Evolutionary conservation across 305 asterid species (phyloP).

Genomic region (Fraxinus sp.): DNA sequence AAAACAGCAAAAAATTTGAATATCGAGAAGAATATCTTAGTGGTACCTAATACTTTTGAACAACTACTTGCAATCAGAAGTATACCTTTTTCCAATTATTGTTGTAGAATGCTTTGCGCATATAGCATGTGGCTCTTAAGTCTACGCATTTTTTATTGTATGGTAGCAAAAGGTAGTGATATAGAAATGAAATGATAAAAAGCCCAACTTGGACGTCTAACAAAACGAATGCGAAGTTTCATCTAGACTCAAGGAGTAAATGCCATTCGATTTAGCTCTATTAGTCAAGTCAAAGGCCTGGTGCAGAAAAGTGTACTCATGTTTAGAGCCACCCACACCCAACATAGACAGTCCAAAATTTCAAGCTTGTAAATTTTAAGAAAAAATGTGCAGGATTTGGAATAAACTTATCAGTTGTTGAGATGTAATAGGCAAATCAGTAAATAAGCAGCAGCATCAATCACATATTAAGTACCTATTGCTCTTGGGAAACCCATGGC

Average conservation of each 20-base stretch:
- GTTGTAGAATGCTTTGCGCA: not conserved
- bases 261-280: not conserved
- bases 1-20: not conserved
- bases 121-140: not conserved
- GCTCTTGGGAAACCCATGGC: conserved; percentile 72
- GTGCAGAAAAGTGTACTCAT: not conserved
- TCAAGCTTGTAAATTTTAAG: not conserved
- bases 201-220: not conserved
- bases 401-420: not conserved
- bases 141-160: not conserved
- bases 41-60: not conserved
- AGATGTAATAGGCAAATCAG: not conserved
- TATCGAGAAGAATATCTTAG: not conserved
- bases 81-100: not conserved
- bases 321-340: not conserved
- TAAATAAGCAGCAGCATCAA: not conserved
- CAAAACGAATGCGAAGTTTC: not conserved
- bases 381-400: not conserved
- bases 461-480: conserved; percentile 46
- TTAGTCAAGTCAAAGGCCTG: not conserved
- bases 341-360: not conserved
- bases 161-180: not conserved
- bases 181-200: not conserved
- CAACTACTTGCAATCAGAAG: not conserved
- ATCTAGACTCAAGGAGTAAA: not conserved